Base-by-base conservation (phyloP, 2,329 filamentous ascomycete species). In the Cladorrhinum sp. region DNA sequence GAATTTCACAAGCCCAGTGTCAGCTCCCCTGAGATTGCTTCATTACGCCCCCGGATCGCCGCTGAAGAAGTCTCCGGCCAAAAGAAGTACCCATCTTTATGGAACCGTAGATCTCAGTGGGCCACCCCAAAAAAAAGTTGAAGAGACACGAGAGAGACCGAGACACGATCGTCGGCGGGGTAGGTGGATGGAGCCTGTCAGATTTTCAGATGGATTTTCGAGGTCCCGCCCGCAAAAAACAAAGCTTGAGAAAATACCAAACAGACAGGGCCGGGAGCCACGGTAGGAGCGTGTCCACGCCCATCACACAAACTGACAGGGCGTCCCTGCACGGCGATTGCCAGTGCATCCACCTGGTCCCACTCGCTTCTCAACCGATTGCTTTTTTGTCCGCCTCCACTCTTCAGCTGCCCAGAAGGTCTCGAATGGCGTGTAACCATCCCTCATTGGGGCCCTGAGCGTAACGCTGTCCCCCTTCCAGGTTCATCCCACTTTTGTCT, bases 401-500 rank as follows among this genome's bases (percentile, higher is more conserved):
- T 18, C 53, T 49, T 56, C 36, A 56, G 53, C 53, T 56, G 53
- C 32, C 52, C 52, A 55, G 52, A 8, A n/a, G 36, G 36, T 9
- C 45, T 18, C 45, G 45, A 18, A 5, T 24, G 53, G 38, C 52
- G 16, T 25, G 38, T 49, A 36, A 56, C 53, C 53, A 56, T 56
- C 53, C 53, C 38, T 29, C 41, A 49, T 49, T 18, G 53, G 53
- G 38, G n/a, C 22, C 7, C 41, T 38, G 32, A 49, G 53, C 53
- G 53, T 49, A 48, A 56, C 53, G 38, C 53, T 56, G 12, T 13
- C 36, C 52, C 23, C 36, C n/a, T n/a, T n/a, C n/a, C n/a, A n/a
- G n/a, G n/a, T 55, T 48, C 52, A 55, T 55, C 52, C 52, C 52
- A 36, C 52, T 48, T 55, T 55, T 55, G 32, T 41, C 13, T 38